These are phyloP conservation scores for Candida patagonica DNA, from an alignment of 805 yeast genomes.

Conservation along the genomic window DNA sequence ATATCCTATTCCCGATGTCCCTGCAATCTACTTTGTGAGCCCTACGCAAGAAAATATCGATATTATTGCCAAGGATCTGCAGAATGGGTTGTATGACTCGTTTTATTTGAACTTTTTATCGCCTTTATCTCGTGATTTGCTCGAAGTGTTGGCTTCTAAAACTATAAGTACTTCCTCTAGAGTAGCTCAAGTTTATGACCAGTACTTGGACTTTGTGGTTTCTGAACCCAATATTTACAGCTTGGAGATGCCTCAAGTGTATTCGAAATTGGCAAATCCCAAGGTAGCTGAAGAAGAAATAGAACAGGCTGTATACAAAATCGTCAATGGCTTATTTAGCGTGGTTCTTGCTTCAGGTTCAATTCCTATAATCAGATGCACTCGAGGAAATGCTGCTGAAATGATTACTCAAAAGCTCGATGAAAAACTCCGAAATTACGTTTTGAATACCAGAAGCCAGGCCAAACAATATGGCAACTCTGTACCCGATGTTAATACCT, in stretches of 20 bases:
- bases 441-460: conserved; percentile 45
- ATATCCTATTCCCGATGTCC: conserved; percentile 87
- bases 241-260: conserved; percentile 57
- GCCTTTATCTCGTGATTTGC: conserved; percentile 60
- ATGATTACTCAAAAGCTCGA: conserved; percentile 84
- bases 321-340: conserved; percentile 76
- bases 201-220: conserved; percentile 82
- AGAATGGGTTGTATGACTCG: conserved; percentile 64
- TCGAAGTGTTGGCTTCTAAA: conserved; percentile 84
- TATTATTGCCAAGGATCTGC: conserved; percentile 61
- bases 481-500: conserved; percentile 7
- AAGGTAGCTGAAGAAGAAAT: conserved; percentile 66
- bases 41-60: conserved; percentile 75
- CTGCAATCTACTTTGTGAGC: conserved; percentile 83
- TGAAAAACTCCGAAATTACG: conserved; percentile 73
- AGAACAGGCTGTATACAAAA: conserved; percentile 52
- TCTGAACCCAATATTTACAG: conserved; percentile 89
- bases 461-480: conserved; percentile 6
- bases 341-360: conserved; percentile 66
- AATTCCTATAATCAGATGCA: conserved; percentile 85
- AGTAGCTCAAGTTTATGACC: conserved; percentile 87
- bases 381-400: conserved; percentile 92
- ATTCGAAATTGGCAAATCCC: conserved; percentile 62
- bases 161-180: conserved; percentile 57
- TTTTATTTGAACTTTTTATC: conserved; percentile 83